Evolutionary conservation across 2,329 filamentous ascomycete species (phyloP), one percentile per base, ranked within the genome.

Genomic region (Phialophora macrospora): DNA sequence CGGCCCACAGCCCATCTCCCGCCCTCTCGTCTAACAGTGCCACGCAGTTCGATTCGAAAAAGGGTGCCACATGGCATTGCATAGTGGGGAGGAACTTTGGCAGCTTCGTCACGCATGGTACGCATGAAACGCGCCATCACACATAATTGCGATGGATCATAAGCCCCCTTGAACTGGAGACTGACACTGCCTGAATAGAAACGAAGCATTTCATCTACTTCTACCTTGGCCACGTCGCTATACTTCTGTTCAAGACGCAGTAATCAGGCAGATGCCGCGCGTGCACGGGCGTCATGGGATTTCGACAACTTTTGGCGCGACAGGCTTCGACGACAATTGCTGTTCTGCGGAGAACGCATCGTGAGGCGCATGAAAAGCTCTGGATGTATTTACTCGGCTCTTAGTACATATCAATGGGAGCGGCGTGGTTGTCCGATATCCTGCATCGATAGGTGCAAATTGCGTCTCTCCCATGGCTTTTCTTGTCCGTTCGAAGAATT

Each of bases 131-230:
- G 22, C 32, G 9, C 3, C 32, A n/a, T 20, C 24, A 17, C 11
- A 28, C 24, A 46, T 11, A 9, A 52, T 34, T 41, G 60, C 58
- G 22, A 60, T 30, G n/a, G 48, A 20, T 34, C 5, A 14, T 12
- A 6, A 5, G 7, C 3, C 22, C 14, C 20, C 24, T 22, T 34
- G 12, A 12, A 20, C 22, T 12, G 14, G 22, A 22, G 58, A 52
- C 46, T 60, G 58, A 51, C 22, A n/a, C 22, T 12, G 26, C 14
- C 14, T 2, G 8, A 49, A 44, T 82, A 97, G 95, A 98, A 80
- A 98, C 95, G 30, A 98, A 98, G 83, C 95, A 99, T 81, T 99
- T 99, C 84, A 97, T 99, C 79, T 99, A 99, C 84, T 99, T 99
- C 84, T 99, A 99, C 83, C 90, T 99, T 66, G 95, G 95, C 62